Evolutionary conservation across 345 rosid species (phyloP).

Genomic region (Abelmoschus esculentus): DNA sequence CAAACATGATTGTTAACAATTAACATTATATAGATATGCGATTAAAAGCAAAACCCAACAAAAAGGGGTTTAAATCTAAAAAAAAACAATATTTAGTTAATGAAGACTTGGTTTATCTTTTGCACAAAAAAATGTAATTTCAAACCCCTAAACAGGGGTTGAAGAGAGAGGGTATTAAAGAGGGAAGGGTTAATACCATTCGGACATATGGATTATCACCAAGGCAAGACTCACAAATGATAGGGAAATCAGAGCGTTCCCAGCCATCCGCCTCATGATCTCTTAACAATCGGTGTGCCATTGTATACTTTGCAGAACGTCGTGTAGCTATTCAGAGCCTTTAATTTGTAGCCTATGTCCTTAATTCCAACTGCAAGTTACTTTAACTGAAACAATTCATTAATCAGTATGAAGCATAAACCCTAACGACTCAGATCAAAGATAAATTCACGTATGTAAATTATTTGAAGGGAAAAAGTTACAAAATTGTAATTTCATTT

Average conservation of each 20-base stretch:
- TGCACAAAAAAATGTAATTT: conserved; percentile 1
- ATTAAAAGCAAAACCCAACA: neutral
- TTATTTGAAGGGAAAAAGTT: neutral
- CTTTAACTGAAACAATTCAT: neutral
- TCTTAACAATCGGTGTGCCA: conserved; percentile 86
- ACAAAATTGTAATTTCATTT: neutral
- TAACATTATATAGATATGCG: neutral
- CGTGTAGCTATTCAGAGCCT: neutral
- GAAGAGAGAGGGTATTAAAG: neutral
- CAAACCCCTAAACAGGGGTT: neutral
- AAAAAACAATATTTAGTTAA: neutral
- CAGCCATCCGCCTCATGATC: conserved; percentile 89
- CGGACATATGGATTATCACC: conserved; percentile 95
- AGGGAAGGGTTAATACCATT: conserved; percentile 42
- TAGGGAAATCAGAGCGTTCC: conserved; percentile 96
- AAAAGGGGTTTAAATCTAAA: neutral
- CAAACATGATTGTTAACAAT: neutral
- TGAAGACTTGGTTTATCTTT: neutral
- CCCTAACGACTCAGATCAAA: neutral
- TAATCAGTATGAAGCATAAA: neutral
- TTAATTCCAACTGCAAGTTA: neutral
- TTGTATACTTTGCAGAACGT: conserved; percentile 6
- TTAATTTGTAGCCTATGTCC: neutral
- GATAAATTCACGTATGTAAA: neutral
- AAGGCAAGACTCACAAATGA: conserved; percentile 88